A percentile compares a stretch with the other conserved stretches of the same genome.
phyloP scores from a whole-genome alignment of 192 early-diverging fungal genomes.

The Glomus cerebriforme region DNA sequence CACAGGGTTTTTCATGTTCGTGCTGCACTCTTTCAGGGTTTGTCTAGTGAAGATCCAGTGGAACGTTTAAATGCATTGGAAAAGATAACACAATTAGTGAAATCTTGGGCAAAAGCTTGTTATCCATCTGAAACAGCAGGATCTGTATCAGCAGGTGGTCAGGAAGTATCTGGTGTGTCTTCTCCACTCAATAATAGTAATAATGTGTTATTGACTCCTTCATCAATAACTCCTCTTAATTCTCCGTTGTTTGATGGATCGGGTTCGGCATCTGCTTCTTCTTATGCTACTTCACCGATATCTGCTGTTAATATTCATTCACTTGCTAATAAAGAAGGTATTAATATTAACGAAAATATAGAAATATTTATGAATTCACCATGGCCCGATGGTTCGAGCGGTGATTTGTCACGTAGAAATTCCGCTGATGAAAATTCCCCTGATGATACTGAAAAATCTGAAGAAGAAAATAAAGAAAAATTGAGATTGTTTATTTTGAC shows the following conservation, averaged over 20 bases:
- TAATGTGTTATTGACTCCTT: neutral
- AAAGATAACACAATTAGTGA: neutral
- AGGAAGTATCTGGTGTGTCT: neutral
- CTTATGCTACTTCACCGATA: neutral
- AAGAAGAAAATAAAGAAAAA: neutral
- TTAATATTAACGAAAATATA: no score
- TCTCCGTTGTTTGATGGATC: neutral
- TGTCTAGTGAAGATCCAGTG: neutral
- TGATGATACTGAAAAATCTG: neutral
- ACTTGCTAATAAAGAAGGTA: neutral
- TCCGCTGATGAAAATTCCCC: neutral
- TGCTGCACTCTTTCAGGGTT: neutral
- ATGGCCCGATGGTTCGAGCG: neutral
- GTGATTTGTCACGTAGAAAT: neutral
- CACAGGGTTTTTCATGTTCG: neutral
- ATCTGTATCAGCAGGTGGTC: neutral
- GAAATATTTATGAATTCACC: no score
- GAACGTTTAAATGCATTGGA: neutral
- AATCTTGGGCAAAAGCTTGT: neutral
- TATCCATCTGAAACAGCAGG: neutral
- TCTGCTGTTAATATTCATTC: neutral
- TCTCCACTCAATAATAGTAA: neutral
- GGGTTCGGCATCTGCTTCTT: neutral
- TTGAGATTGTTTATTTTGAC: neutral
- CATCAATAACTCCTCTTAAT: neutral